phyloP scores from a whole-genome alignment of 75 land plant species.

The Adiantum capillusveneris region DNA sequence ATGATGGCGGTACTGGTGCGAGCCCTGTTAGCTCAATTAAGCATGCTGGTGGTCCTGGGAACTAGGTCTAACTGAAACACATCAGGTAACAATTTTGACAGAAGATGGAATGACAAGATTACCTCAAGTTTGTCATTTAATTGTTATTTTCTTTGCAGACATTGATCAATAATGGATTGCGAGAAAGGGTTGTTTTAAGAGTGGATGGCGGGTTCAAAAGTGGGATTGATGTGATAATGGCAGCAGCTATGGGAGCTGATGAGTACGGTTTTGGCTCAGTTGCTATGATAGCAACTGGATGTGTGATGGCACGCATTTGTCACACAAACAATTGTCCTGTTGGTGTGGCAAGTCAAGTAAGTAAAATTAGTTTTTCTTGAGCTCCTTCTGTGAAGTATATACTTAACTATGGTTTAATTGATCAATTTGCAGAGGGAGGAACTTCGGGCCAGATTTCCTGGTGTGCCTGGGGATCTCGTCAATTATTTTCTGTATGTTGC shows the following conservation, averaged over 20 bases:
- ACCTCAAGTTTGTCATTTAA: too few species aligned
- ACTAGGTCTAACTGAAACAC: slow-evolving; percentile 90
- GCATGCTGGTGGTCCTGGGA: slow-evolving; percentile 99
- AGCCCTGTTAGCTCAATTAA: slow-evolving; percentile 97
- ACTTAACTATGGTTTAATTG: too few species aligned
- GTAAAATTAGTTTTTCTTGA: neutral
- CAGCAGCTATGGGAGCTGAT: slow-evolving; percentile 98
- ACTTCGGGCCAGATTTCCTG: slow-evolving; percentile 95
- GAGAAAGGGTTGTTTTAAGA: slow-evolving; percentile 87
- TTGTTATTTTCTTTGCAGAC: slow-evolving; percentile 44
- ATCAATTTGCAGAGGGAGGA: slow-evolving; percentile 85
- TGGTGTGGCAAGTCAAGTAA: slow-evolving; percentile 98
- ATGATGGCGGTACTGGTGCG: slow-evolving; percentile 99
- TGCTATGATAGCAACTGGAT: slow-evolving; percentile 98
- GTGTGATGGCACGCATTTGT: slow-evolving; percentile 97
- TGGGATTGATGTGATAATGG: slow-evolving; percentile 92
- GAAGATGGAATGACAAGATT: too few species aligned
- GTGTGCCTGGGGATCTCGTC: slow-evolving; percentile 93
- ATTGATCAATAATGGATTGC: slow-evolving; percentile 78
- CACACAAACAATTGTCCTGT: slow-evolving; percentile 99
- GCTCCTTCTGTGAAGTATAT: too few species aligned
- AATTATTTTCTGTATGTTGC: slow-evolving; percentile 90
- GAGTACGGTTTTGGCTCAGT: slow-evolving; percentile 98
- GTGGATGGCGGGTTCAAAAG: slow-evolving; percentile 99
- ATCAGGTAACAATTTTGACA: too few species aligned